phyloP scores from a whole-genome alignment of 768 basidiomycete species.

The Steccherinum ochraceum region DNA sequence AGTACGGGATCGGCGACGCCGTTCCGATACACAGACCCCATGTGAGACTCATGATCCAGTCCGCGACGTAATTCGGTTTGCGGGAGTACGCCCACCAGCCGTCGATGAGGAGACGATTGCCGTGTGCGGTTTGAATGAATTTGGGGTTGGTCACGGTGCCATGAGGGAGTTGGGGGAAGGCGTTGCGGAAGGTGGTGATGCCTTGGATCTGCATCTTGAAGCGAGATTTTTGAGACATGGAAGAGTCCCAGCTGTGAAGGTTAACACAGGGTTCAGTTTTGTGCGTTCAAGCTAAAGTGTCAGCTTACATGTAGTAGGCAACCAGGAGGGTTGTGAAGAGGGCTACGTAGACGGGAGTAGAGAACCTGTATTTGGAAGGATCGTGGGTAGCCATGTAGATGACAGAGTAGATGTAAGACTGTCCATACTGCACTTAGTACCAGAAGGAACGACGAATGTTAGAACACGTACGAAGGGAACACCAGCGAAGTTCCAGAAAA shows the following conservation, averaged over 20 bases:
- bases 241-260: constrained; percentile 77
- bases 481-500: constrained; percentile 96
- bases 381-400: constrained; percentile 97
- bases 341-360: constrained; percentile 63
- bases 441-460: constrained; percentile 1
- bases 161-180: constrained; percentile 92
- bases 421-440: no score
- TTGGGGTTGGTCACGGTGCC: constrained; percentile 79
- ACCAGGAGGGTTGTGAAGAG: constrained; percentile 73
- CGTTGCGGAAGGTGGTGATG: constrained; percentile 74
- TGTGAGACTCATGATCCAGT: constrained; percentile 80
- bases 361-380: constrained; percentile 81
- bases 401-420: constrained; percentile 90
- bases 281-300: neutral
- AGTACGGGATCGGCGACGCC: constrained; percentile 85
- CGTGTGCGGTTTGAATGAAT: constrained; percentile 90
- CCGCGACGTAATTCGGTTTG: constrained; percentile 97
- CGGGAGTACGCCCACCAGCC: constrained; percentile 95
- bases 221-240: constrained; percentile 94
- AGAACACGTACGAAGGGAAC: constrained; percentile 76
- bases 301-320: constrained; percentile 78
- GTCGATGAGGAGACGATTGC: constrained; percentile 84
- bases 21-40: constrained; percentile 80
- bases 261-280: neutral
- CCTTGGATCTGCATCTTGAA: constrained; percentile 98